Conservation (phyloP, 306 rosid species). For the Trifolium pratense region DNA sequence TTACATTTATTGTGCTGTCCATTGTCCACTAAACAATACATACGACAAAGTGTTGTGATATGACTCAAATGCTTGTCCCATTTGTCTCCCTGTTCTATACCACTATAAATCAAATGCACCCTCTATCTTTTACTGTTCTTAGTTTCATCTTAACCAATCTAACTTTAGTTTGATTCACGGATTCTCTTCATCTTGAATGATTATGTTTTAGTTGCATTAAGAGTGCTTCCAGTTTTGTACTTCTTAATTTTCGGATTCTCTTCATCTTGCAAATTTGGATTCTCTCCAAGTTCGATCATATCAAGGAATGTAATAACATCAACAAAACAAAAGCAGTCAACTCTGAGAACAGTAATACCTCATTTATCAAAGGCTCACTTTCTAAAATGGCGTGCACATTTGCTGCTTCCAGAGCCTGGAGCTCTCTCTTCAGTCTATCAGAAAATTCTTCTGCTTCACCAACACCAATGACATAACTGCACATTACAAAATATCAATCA, state of each 20-base stretch:
- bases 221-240: neutral
- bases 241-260: conserved; percentile 7
- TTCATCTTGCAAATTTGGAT: too few species aligned
- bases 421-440: conserved; percentile 95
- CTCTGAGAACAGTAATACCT: conserved; percentile 51
- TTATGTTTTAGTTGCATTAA: neutral
- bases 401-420: conserved; percentile 97
- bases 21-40: neutral
- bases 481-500: conserved; percentile 32
- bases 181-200: neutral
- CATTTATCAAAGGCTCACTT: conserved; percentile 89
- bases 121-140: neutral
- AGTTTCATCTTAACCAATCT: neutral
- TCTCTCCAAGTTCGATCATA: neutral
- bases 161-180: neutral
- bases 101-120: neutral
- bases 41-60: neutral
- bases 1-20: neutral
- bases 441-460: conserved; percentile 99
- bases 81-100: neutral
- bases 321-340: conserved; percentile 36
- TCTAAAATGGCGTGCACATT: conserved; percentile 96
- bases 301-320: conserved; percentile 14
- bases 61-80: neutral
- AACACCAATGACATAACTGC: conserved; percentile 94